Base-by-base conservation (phyloP, 768 basidiomycete species). In the Tricholoma hemisulphureum region DNA sequence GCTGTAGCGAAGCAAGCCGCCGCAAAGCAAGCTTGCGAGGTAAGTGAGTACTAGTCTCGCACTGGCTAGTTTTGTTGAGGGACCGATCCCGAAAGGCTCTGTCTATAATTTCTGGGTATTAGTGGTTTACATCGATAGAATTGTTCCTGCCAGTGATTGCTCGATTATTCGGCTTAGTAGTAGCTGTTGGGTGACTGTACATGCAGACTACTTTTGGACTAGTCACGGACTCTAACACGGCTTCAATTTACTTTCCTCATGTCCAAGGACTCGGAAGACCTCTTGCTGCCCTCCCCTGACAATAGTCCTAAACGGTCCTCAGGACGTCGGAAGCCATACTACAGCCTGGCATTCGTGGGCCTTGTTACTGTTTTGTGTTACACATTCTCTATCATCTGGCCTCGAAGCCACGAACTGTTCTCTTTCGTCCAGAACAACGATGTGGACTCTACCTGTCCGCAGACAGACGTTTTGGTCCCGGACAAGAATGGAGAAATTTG, bases 391-490 rank as follows among this genome's bases (percentile, higher is more conserved):
- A 16, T n/a, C 16, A n/a, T 46, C 24, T 46, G 11, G 26, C 45
- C 45, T 46, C 14, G 4, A 13, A 23, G 43, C 43, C 21, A 46
- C 6, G 45, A 26, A 5, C 24, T 26, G 24, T 10, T 46, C 14
- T 26, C 45, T n/a, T 7, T 55, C 49, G 13, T 49, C 35, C 55
- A 59, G 32, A 24, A 18, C 14, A 46, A 24, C 8, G 13, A 28
- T 16, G 53, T 23, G 20, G 52, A 52, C 2, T n/a, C n/a, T n/a
- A 56, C 32, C n/a, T 79, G 79, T 58, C 66, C 68, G 13, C 79
- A 80, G 59, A 68, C 63, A 11, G 73, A 75, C 55, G 68, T 71
- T 23, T 69, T 80, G 9, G 62, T 68, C 1, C 83, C 83, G 1
- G 56, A 69, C 7, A 74, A 69, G 53, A 72, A 80, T 56, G 71